Conservation (phyloP, 2,329 filamentous ascomycete species). For the Aspergillus calidoustus region DNA sequence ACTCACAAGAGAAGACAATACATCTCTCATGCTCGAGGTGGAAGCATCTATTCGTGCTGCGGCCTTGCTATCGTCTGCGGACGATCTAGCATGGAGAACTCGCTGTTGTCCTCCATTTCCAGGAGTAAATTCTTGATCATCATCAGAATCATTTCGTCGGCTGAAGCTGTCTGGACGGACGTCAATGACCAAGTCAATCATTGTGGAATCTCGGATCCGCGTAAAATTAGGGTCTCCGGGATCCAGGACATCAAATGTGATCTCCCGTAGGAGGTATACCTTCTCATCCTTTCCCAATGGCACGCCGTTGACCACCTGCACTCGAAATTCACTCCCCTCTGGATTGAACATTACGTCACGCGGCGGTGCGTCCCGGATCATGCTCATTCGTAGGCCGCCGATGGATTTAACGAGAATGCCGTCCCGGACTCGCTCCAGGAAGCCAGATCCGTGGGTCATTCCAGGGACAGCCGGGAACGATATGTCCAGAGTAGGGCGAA, state of each 20-base stretch:
- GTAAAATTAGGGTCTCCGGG: conserved; percentile 81
- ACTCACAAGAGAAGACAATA: conserved; percentile 53
- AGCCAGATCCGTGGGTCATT: conserved; percentile 50
- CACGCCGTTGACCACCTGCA: conserved; percentile 80
- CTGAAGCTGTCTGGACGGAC: conserved; percentile 43
- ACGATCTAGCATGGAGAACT: conserved; percentile 27
- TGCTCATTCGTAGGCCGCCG: conserved; percentile 60
- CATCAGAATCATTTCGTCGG: conserved; percentile 39
- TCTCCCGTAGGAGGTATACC: conserved; percentile 76
- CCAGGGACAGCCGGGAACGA: conserved; percentile 65
- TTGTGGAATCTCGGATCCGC: conserved; percentile 71
- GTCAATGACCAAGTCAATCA: conserved; percentile 75
- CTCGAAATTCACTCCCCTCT: conserved; percentile 50
- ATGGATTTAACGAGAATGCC: conserved; percentile 66
- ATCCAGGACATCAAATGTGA: conserved; percentile 70
- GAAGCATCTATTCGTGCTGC: conserved; percentile 33
- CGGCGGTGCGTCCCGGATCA: conserved; percentile 52
- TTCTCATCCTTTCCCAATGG: conserved; percentile 86
- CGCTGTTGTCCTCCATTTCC: conserved; percentile 27
- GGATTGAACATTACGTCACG: conserved; percentile 20
- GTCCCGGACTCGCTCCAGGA: conserved; percentile 61
- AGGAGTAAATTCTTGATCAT: conserved; percentile 31
- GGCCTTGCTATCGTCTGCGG: conserved; percentile 30
- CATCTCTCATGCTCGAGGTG: conserved; percentile 43
- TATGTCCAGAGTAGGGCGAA: conserved; percentile 72